These are phyloP conservation scores for Pseudogymnoascus sp. DNA, from an alignment of 2,329 filamentous ascomycete species.

Conservation along the genomic window DNA sequence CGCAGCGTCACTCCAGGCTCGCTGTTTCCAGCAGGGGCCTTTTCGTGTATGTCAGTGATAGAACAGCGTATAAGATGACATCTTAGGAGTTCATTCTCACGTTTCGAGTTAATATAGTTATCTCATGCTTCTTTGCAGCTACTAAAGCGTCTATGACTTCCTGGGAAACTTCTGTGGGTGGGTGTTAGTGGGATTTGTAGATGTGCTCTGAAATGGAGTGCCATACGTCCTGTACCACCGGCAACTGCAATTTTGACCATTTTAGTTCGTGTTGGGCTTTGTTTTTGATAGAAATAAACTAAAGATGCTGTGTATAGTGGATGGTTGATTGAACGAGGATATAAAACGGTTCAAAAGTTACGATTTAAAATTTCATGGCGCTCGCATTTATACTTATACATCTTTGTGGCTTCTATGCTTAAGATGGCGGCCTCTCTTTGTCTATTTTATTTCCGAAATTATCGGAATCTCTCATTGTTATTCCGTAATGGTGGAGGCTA, in stretches of 20 bases:
- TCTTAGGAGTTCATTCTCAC: constrained; percentile 23
- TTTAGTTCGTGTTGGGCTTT: not conserved
- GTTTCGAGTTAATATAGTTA: constrained; percentile 42
- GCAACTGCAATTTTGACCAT: not conserved
- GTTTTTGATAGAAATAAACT: not conserved
- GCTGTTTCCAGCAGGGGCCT: constrained; percentile 15
- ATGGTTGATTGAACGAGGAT: not conserved
- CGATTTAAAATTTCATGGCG: not conserved
- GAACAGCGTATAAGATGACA: not conserved
- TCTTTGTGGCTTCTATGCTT: not conserved
- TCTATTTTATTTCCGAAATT: not conserved
- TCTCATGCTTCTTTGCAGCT: constrained; percentile 42
- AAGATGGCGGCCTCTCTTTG: not conserved
- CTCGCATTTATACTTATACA: not conserved
- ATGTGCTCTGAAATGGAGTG: not conserved
- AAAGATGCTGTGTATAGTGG: not conserved
- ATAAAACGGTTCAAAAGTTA: not conserved
- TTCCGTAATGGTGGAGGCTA: not conserved
- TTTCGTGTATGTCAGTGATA: constrained; percentile 17
- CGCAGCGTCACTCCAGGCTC: constrained; percentile 31
- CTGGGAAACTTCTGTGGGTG: constrained; percentile 39
- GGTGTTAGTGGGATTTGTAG: not conserved
- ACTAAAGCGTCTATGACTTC: constrained; percentile 45
- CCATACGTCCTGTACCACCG: not conserved
- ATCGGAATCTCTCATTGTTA: not conserved